A percentile compares a stretch with the other conserved stretches of the same genome.
These are phyloP conservation scores for Aureobasidium sp. DNA, from an alignment of 2,329 filamentous ascomycete species.

Conservation along the genomic window DNA sequence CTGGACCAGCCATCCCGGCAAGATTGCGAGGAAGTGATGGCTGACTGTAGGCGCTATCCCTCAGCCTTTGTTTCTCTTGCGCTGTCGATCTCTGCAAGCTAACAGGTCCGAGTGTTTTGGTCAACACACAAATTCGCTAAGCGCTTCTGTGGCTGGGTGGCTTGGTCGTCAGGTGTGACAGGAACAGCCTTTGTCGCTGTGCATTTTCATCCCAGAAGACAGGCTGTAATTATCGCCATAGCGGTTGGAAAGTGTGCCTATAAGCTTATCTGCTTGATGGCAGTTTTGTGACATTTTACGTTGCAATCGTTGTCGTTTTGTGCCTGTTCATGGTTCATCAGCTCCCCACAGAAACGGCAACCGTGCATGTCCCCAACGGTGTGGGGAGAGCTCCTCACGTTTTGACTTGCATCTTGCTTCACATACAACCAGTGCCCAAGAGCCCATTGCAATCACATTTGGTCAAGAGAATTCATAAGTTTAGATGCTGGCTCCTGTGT, in stretches of 20 bases:
- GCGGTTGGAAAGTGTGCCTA: neutral
- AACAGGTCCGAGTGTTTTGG: slow-evolving; percentile 5
- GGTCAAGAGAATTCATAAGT: too few relatives aligned
- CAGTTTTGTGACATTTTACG: neutral
- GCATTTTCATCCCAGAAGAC: neutral
- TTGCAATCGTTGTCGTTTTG: neutral
- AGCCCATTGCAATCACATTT: neutral
- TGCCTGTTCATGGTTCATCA: neutral
- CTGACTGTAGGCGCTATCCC: neutral
- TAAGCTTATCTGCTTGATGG: neutral
- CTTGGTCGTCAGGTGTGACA: neutral
- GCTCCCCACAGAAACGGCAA: neutral
- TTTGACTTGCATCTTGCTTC: slow-evolving; percentile 22
- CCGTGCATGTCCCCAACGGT: slow-evolving; percentile 4
- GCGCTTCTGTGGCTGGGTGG: slow-evolving; percentile 10
- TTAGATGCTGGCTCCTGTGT: too few relatives aligned
- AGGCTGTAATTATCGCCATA: neutral
- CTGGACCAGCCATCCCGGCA: neutral
- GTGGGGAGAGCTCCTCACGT: slow-evolving; percentile 1
- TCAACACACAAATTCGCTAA: slow-evolving; percentile 5
- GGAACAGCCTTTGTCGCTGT: neutral
- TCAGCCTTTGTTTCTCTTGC: slow-evolving; percentile 2
- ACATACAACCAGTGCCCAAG: too few relatives aligned
- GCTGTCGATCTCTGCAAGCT: slow-evolving; percentile 11
- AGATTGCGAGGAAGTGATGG: neutral